Conservation (phyloP, 805 yeast species). For the Henningerozyma blattae region DNA sequence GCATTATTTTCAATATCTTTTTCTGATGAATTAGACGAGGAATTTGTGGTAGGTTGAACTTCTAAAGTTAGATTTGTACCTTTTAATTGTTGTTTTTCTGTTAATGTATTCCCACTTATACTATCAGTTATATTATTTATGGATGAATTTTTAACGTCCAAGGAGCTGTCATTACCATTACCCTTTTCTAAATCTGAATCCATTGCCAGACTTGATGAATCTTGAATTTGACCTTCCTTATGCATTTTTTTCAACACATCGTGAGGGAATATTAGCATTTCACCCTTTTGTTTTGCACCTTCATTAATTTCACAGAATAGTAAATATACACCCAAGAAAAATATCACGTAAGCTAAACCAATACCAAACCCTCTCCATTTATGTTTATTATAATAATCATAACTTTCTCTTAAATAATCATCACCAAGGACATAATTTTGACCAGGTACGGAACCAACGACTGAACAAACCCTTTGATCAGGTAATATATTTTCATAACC, state of each 20-base stretch:
- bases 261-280: constrained; percentile 47
- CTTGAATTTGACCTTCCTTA: constrained; percentile 25
- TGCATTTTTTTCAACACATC: constrained; percentile 35
- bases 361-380: constrained; percentile 62
- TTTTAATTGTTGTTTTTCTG: not conserved
- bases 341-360: constrained; percentile 38
- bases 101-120: not conserved
- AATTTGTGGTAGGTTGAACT: constrained; percentile 10
- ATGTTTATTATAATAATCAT: constrained; percentile 32
- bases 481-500: constrained; percentile 26
- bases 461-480: constrained; percentile 38
- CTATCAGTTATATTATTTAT: too few species aligned
- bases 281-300: constrained; percentile 63
- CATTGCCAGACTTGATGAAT: constrained; percentile 6
- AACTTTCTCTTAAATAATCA: constrained; percentile 33
- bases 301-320: constrained; percentile 42
- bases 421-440: constrained; percentile 38
- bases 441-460: constrained; percentile 48
- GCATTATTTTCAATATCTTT: constrained; percentile 14
- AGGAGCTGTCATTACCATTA: constrained; percentile 8
- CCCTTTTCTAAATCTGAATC: constrained; percentile 4
- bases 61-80: constrained; percentile 10
- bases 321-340: constrained; percentile 44
- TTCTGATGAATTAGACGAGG: constrained; percentile 4
- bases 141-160: not conserved